Percentiles rank a stretch among this genome's conserved stretches.
phyloP scores from a whole-genome alignment of 345 rosid species.

The Chamaenerion angustifolium region DNA sequence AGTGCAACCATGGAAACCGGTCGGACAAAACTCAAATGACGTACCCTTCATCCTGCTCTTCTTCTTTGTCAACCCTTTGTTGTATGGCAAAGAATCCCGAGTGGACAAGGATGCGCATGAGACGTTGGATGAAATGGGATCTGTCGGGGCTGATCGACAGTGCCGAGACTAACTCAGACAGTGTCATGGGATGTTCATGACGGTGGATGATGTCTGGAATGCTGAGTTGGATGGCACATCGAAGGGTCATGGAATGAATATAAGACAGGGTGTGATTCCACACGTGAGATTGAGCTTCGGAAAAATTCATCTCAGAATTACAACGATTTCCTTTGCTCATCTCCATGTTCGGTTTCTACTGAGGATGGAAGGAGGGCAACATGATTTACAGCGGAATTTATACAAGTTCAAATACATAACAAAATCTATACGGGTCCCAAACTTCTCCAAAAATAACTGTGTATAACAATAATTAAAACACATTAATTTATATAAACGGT shows the following conservation, averaged over 20 bases:
- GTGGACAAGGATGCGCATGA: conserved; percentile 23
- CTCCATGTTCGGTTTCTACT: not conserved
- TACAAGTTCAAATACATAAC: too few relatives aligned
- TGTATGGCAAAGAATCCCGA: conserved; percentile 18
- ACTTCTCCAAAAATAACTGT: too few relatives aligned
- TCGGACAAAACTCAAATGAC: too few relatives aligned
- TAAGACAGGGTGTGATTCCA: conserved; percentile 12
- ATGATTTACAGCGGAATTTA: too few relatives aligned
- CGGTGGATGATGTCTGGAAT: conserved; percentile 28
- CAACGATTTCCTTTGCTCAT: too few relatives aligned
- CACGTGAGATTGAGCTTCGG: conserved; percentile 18
- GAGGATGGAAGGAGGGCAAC: too few relatives aligned
- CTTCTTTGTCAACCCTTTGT: too few relatives aligned
- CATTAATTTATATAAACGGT: too few relatives aligned
- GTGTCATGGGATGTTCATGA: conserved; percentile 25
- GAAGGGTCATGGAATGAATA: conserved; percentile 23
- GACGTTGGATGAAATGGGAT: conserved; percentile 11
- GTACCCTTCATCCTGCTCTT: too few relatives aligned
- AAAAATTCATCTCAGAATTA: not conserved
- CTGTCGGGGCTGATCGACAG: conserved; percentile 12
- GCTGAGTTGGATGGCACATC: conserved; percentile 24
- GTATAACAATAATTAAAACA: too few relatives aligned
- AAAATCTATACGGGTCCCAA: too few relatives aligned
- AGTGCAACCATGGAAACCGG: too few relatives aligned
- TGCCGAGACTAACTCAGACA: conserved; percentile 10